Base-by-base conservation (phyloP, 2,329 filamentous ascomycete genomes). In the Fusarium dimerum region DNA sequence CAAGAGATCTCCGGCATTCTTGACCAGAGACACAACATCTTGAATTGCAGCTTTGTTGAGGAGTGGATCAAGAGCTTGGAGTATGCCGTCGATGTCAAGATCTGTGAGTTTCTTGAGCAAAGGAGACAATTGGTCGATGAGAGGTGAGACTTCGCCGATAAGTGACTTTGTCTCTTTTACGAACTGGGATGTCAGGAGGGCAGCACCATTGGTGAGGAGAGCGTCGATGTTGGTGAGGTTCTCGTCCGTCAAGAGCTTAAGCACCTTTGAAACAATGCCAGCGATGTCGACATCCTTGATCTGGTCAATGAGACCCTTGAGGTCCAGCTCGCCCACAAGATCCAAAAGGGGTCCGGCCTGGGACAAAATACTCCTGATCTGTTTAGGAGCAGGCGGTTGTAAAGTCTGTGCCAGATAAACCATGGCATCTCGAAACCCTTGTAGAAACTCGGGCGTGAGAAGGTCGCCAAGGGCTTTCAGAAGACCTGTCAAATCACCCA, bases 351-450 rank as follows among this genome's bases (percentile, higher is more conserved):
- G 69, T 4, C 59, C 51, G 55, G 63, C 61, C 62, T 66, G 49
- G 44, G 55, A 26, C 44, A 73, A 47, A 7, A 68, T 53, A 52
- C 43, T 48, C 52, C 66, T 47, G 59, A 66, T 60, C 55, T 71
- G 52, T 32, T 58, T 57, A 13, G 72, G 68, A 5, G 66, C 68
- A 3, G 75, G 75, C 2, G 73, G 72, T 39, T 63, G 55, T n/a
- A 77, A 61, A 1, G 72, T 72, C 7, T 62, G 59, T 8, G 68
- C 67, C 8, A 78, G 69, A 53, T 74, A 72, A 29, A 74, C 59
- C 59, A 77, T 71, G 18, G 71, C 69, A 64, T 76, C 73, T 46
- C 74, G 72, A 3, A 76, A 47, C 1, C 67, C 71, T 11, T 74
- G 54, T 15, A 77, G 57, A 48, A 77, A 77, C 43, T 77, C 70